phyloP scores from a whole-genome alignment of 139 green algal species.

The Mychonastes homosphaera region DNA sequence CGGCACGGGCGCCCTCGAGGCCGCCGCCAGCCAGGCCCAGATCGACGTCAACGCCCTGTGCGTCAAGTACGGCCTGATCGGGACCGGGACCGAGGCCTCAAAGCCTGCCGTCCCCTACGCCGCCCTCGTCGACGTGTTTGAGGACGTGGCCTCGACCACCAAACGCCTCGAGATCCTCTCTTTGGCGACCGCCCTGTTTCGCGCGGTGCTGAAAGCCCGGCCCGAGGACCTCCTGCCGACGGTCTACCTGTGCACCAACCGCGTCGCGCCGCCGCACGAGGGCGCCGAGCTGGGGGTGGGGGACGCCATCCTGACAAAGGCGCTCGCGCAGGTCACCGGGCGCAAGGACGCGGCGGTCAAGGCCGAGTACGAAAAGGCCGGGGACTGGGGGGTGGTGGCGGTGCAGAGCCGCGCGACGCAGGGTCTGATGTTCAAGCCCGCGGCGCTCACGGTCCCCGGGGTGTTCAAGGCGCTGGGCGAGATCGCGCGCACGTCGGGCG shows the following conservation, averaged over 20 bases:
- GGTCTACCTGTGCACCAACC: conserved; percentile 88
- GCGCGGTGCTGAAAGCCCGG: conserved; percentile 61
- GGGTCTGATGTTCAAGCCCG: conserved; percentile 43
- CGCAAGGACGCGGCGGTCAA: conserved; percentile 76
- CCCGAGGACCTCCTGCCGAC: conserved; percentile 73
- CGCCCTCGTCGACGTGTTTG: conserved; percentile 68
- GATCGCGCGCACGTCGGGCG: conserved; percentile 54
- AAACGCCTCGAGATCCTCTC: conserved; percentile 10
- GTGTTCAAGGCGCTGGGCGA: conserved; percentile 59
- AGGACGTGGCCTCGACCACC: conserved; percentile 27
- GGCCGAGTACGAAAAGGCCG: conserved; percentile 60
- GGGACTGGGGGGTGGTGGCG: conserved; percentile 85
- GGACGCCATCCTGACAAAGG: conserved; percentile 85
- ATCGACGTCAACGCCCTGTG: conserved; percentile 35
- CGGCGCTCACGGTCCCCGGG: conserved; percentile 30
- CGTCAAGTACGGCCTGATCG: conserved; percentile 26
- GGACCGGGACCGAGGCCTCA: conserved; percentile 45
- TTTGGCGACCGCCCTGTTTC: conserved; percentile 46
- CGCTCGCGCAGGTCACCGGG: conserved; percentile 71
- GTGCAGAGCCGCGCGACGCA: conserved; percentile 22
- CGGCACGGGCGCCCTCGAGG: conserved; percentile 47
- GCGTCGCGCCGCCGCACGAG: conserved; percentile 75
- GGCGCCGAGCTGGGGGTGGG: conserved; percentile 93
- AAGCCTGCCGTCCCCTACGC: conserved; percentile 75
- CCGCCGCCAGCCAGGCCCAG: conserved; percentile 31